Evolutionary conservation across 257 asterid genomes (phyloP).

Genomic region (Capsicum chinense): DNA sequence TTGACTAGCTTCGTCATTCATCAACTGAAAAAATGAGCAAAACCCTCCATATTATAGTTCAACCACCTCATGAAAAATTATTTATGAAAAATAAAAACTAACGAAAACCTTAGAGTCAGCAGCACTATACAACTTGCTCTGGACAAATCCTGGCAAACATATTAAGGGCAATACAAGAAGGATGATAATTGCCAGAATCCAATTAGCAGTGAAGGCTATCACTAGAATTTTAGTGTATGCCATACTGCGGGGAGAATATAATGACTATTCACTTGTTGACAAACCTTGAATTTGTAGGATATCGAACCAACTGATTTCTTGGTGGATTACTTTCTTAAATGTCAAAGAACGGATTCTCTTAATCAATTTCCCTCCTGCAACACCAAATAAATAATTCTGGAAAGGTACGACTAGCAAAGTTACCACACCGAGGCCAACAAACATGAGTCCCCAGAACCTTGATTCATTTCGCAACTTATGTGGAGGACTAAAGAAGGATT

Average conservation of each 20-base stretch:
- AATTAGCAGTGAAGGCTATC: slow-evolving; percentile 41
- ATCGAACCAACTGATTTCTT: slow-evolving; percentile 45
- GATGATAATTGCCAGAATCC: slow-evolving; percentile 38
- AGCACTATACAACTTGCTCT: slow-evolving; percentile 29
- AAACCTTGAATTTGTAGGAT: slow-evolving; percentile 47
- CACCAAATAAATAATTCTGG: slow-evolving; percentile 42
- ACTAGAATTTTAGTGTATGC: background rate
- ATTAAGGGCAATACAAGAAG: slow-evolving; percentile 31
- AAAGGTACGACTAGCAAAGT: slow-evolving; percentile 28
- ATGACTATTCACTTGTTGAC: background rate
- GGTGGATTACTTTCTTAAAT: slow-evolving; percentile 39
- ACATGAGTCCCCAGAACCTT: slow-evolving; percentile 42
- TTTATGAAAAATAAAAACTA: background rate
- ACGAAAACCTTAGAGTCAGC: slow-evolving; percentile 32
- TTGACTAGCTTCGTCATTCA: slow-evolving; percentile 37
- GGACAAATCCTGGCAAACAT: slow-evolving; percentile 29
- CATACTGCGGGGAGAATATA: background rate
- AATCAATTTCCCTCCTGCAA: slow-evolving; percentile 39
- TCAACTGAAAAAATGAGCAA: slow-evolving; percentile 25
- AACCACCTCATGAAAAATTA: background rate
- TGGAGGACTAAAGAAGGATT: slow-evolving; percentile 40
- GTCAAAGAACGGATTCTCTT: slow-evolving; percentile 32
- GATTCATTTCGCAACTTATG: slow-evolving; percentile 33
- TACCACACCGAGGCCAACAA: slow-evolving; percentile 32
- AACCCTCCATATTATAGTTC: background rate